These are phyloP conservation scores for Mucor piriformis DNA, from an alignment of 371 early-diverging fungal species.

Conservation along the genomic window DNA sequence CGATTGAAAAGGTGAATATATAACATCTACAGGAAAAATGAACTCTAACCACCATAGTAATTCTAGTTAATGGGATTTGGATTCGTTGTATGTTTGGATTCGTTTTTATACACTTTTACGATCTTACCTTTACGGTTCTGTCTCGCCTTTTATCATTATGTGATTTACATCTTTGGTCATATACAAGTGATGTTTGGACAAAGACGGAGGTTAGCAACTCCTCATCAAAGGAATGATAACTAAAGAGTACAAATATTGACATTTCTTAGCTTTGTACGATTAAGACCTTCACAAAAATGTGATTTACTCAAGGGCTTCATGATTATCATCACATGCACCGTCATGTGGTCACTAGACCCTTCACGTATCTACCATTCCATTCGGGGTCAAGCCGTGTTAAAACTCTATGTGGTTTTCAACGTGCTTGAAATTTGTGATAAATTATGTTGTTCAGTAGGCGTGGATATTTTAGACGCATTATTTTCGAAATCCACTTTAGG, in stretches of 20 bases:
- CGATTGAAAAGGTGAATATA: conserved; percentile 83
- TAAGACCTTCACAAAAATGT: conserved; percentile 80
- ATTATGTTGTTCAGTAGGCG: conserved; percentile 90
- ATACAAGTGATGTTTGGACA: conserved; percentile 22
- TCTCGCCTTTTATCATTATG: conserved; percentile 61
- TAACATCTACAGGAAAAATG: no score
- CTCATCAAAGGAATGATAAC: no score
- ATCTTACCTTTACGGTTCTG: conserved; percentile 89
- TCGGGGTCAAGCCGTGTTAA: conserved; percentile 93
- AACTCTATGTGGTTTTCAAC: conserved; percentile 97
- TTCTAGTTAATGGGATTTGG: conserved; percentile 84
- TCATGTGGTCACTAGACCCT: conserved; percentile 82
- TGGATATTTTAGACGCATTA: conserved; percentile 91
- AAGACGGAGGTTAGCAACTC: conserved; percentile 28
- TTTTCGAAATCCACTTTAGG: conserved; percentile 73
- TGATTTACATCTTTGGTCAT: conserved; percentile 20
- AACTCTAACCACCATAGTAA: neutral
- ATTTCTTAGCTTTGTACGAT: conserved; percentile 35
- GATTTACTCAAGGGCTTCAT: conserved; percentile 85
- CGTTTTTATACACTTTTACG: conserved; percentile 92
- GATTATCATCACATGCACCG: conserved; percentile 70
- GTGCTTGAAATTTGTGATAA: conserved; percentile 93
- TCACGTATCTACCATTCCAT: conserved; percentile 93
- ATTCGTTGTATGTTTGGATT: conserved; percentile 89
- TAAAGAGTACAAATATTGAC: neutral